These are phyloP conservation scores for Nicotiana knightiana DNA, from an alignment of 257 asterid species.

Conservation along the genomic window DNA sequence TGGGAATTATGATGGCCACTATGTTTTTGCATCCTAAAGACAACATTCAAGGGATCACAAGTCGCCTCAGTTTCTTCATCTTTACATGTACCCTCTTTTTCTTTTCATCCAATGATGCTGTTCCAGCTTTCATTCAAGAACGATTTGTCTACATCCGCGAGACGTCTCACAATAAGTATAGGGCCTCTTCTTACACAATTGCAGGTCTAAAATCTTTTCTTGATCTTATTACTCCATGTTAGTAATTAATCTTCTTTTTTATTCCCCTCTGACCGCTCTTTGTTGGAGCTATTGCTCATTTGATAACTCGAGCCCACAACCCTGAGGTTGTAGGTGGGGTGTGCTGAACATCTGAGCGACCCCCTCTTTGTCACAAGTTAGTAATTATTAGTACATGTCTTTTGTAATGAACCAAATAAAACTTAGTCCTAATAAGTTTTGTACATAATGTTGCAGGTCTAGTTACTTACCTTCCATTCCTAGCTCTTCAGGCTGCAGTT, in stretches of 20 bases:
- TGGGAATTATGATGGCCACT: constrained; percentile 93
- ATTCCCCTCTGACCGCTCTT: too few species aligned
- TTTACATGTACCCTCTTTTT: constrained; percentile 76
- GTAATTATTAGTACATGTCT: neutral
- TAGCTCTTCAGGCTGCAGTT: constrained; percentile 58
- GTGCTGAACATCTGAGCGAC: too few species aligned
- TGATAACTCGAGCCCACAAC: too few species aligned
- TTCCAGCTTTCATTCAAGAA: constrained; percentile 88
- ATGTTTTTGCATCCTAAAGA: constrained; percentile 59
- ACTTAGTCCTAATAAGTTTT: neutral
- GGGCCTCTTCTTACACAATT: constrained; percentile 86
- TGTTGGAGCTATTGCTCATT: too few species aligned
- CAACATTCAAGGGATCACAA: constrained; percentile 55
- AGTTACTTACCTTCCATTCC: constrained; percentile 74
- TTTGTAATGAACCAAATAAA: neutral
- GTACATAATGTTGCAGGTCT: constrained; percentile 44
- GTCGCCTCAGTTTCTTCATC: constrained; percentile 71
- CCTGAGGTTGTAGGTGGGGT: too few species aligned
- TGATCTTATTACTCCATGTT: constrained; percentile 25
- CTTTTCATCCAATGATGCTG: constrained; percentile 88
- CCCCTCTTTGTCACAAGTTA: neutral
- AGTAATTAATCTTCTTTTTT: neutral
- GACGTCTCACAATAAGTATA: constrained; percentile 74
- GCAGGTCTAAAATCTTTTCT: constrained; percentile 39
- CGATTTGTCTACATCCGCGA: constrained; percentile 74